A percentile compares a stretch with the other conserved stretches of the same genome.
Conservation (phyloP, 345 rosid species). For the Kernera saxatilis region DNA sequence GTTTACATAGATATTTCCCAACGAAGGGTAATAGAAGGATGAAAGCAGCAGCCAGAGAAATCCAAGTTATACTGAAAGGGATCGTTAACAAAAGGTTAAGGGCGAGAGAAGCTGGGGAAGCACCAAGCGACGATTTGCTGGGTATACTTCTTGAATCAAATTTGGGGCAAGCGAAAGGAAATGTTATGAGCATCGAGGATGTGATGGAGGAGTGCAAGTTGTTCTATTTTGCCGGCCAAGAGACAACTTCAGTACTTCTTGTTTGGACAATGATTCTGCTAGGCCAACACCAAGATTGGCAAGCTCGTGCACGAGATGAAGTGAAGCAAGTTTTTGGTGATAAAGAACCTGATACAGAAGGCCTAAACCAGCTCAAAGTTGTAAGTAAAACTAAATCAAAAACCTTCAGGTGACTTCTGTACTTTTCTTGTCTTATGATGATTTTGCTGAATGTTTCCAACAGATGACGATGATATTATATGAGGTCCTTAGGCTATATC, state of each 20-base stretch:
- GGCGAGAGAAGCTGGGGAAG: constrained; percentile 32
- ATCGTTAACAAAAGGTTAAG: constrained; percentile 28
- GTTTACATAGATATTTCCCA: constrained; percentile 37
- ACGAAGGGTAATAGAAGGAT: constrained; percentile 37
- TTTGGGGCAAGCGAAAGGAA: constrained; percentile 21
- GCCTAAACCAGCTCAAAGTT: constrained; percentile 32
- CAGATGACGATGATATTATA: constrained; percentile 31
- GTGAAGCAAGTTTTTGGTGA: constrained; percentile 41
- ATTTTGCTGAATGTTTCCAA: background rate
- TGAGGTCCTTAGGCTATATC: constrained; percentile 29
- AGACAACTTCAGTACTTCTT: constrained; percentile 6
- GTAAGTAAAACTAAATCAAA: constrained; percentile 25
- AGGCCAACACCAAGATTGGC: constrained; percentile 50
- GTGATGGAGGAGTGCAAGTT: constrained; percentile 52
- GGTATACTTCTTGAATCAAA: constrained; percentile 47
- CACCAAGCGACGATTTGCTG: constrained; percentile 24
- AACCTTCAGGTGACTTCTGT: background rate
- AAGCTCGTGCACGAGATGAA: constrained; percentile 48
- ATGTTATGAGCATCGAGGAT: constrained; percentile 38
- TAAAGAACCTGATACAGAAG: constrained; percentile 22
- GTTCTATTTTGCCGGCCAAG: constrained; percentile 13
- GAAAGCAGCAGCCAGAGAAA: constrained; percentile 21
- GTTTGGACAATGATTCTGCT: constrained; percentile 52
- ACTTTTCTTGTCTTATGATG: background rate
- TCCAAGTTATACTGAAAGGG: constrained; percentile 21